Evolutionary conservation across 1,284 basidiomycete species (phyloP), one percentile per base, ranked within the genome.

Genomic region (Phenoliferia sp.): DNA sequence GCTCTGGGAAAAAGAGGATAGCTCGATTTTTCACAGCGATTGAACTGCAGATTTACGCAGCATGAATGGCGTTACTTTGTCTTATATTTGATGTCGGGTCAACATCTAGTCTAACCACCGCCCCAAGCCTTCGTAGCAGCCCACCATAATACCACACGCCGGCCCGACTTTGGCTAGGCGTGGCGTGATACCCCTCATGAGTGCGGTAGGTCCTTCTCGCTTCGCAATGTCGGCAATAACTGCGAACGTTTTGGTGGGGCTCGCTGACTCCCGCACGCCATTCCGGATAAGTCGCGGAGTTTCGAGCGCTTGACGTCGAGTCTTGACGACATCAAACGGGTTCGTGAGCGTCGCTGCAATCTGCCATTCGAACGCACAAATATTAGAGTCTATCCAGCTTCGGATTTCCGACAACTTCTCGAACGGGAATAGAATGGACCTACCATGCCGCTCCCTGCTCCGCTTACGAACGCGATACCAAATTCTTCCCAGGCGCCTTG

Each of bases 141-240:
- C 88, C 78, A 99, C 97, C 93, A 95, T 94, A 71, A 95, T 90
- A 34, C 95, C 95, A 80, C 96, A 99, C 32, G 96, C 94, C n/a
- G 96, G 96, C 4, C 94, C 95, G 71, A 98, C 94, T 80, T 99
- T 99, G 34, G 88, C 92, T 62, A 95, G 87, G 39, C 95, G 86
- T 36, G 96, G 95, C 4, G 88, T 82, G 48, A 94, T 81, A 0
- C 95, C 95, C 50, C 90, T 87, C 78, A 91, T 96, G 48, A 98
- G 80, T 2, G 92, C 90, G 7, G 82, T 78, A 17, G 82, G 70
- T 0, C 95, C 95, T 79, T 99, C 96, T 7, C 84, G 88, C 61
- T 83, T 84, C 33, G 91, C 76, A 52, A 99, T 89, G 64, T 88
- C 84, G 58, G 84, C 70, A 39, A 92, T 80, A 5, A 94, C 80